A percentile compares a stretch with the other conserved stretches of the same genome.
Evolutionary conservation across 371 early-diverging fungal species (phyloP).

Genomic region (Smittium culicis): DNA sequence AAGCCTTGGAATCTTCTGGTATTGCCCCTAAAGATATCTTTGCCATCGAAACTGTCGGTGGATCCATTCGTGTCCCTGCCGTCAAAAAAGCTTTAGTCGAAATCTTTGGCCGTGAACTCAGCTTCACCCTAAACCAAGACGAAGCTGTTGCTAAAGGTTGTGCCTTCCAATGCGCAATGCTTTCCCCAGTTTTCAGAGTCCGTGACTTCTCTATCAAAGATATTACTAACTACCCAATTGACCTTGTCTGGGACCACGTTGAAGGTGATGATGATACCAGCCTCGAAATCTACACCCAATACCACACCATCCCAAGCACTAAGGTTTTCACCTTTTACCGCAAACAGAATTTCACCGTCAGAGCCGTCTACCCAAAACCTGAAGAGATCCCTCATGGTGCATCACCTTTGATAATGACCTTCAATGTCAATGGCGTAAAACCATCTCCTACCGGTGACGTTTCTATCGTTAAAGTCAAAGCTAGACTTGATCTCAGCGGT

Average conservation of each 20-base stretch:
- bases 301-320: conserved; percentile 66
- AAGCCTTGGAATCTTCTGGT: conserved; percentile 69
- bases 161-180: conserved; percentile 92
- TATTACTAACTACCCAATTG: conserved; percentile 64
- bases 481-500: conserved; percentile 69
- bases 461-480: conserved; percentile 84
- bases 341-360: conserved; percentile 61
- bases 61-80: conserved; percentile 84
- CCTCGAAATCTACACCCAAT: conserved; percentile 49
- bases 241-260: conserved; percentile 54
- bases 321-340: conserved; percentile 80
- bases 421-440: conserved; percentile 45
- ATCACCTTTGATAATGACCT: conserved; percentile 58
- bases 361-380: conserved; percentile 51
- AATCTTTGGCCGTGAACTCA: conserved; percentile 70
- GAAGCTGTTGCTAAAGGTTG: conserved; percentile 94
- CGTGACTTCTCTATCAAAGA: conserved; percentile 89
- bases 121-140: conserved; percentile 92
- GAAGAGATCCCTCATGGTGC: conserved; percentile 51
- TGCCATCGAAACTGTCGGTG: conserved; percentile 86
- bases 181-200: conserved; percentile 94
- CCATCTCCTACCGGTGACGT: conserved; percentile 37
- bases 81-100: conserved; percentile 75
- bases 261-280: conserved; percentile 54
- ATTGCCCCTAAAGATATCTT: conserved; percentile 67